Base-by-base conservation (phyloP, 2,329 filamentous ascomycete species). In the Biscogniauxia mediterranea region DNA sequence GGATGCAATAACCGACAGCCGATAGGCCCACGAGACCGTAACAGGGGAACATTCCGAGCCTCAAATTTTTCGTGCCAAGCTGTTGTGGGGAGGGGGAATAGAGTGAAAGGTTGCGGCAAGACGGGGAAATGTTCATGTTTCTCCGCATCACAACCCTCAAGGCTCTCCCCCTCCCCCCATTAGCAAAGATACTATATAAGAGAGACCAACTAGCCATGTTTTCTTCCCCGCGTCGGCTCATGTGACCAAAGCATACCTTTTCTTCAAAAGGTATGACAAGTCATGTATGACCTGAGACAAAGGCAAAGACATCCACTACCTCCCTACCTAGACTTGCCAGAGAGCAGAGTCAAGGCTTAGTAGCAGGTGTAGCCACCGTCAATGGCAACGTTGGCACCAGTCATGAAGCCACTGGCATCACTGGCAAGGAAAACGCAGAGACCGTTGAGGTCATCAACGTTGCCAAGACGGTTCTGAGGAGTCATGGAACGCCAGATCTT, bases 401-500 rank as follows among this genome's bases (percentile, higher is more conserved):
- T 93, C 89, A 93, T 91, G 80, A 90, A 93, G 68, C 80, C 79
- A 50, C 85, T 89, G 8, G 89, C 84, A 71, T 92, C 89, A 6
- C 86, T 89, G 23, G 89, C 89, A 26, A 93, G 82, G 81, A 90
- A 92, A 67, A 93, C 86, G 66, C 88, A 90, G 49, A 92, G 83
- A 61, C 89, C 89, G 78, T 93, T 93, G 66, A 93, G 83, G 75
- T 93, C 90, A 68, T 92, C 87, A 50, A 91, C 88, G 53, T 81
- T 81, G 58, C 90, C 90, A 17, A 93, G 83, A 52, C 90, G 85
- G 74, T 84, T 83, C 82, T 92, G 89, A 9, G 90, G 90, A 7
- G 90, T 93, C 64, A 90, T 74, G 46, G 84, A 85, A 69, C 85
- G 86, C 90, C 90, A 93, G 76, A 92, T 90, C 78, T 88, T 89